phyloP scores from a whole-genome alignment of 2,329 filamentous ascomycete species.

The Epichloe hybrida region DNA sequence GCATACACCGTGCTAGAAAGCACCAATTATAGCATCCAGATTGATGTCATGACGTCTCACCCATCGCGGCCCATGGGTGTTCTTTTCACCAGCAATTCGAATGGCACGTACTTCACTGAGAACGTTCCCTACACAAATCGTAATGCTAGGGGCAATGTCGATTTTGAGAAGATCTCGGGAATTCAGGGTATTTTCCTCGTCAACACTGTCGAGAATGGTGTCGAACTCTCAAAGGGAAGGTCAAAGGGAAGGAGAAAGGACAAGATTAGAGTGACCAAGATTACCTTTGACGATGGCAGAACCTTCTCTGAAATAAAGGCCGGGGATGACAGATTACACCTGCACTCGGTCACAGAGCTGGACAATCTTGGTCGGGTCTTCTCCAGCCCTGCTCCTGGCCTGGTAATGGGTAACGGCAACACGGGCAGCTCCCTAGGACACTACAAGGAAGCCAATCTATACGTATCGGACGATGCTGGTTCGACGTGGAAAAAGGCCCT shows the following conservation, averaged over 20 bases:
- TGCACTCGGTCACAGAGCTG: conserved; percentile 83
- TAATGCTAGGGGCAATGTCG: conserved; percentile 60
- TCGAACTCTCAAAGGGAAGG: conserved; percentile 48
- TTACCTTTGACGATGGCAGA: conserved; percentile 91
- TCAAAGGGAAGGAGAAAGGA: conserved; percentile 31
- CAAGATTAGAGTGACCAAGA: conserved; percentile 65
- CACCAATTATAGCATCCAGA: conserved; percentile 94
- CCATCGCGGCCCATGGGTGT: conserved; percentile 64
- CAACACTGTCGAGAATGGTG: conserved; percentile 77
- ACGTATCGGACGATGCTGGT: conserved; percentile 83
- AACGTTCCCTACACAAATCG: conserved; percentile 91
- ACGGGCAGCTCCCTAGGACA: conserved; percentile 59
- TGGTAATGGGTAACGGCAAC: conserved; percentile 92
- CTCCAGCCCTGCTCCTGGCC: conserved; percentile 82
- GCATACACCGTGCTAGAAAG: conserved; percentile 91
- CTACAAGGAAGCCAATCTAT: conserved; percentile 66
- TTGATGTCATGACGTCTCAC: conserved; percentile 70
- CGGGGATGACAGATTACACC: conserved; percentile 58
- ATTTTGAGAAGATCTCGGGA: conserved; percentile 86
- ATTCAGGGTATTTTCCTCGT: conserved; percentile 89
- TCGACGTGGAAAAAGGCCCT: conserved; percentile 66
- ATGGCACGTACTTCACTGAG: conserved; percentile 88
- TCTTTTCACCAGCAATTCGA: conserved; percentile 91
- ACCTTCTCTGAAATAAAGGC: conserved; percentile 64
- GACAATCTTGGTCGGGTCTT: conserved; percentile 76